A percentile compares a stretch with the other conserved stretches of the same genome.
phyloP scores from a whole-genome alignment of 2,329 filamentous ascomycete species.

The Epichloe aotearoae region DNA sequence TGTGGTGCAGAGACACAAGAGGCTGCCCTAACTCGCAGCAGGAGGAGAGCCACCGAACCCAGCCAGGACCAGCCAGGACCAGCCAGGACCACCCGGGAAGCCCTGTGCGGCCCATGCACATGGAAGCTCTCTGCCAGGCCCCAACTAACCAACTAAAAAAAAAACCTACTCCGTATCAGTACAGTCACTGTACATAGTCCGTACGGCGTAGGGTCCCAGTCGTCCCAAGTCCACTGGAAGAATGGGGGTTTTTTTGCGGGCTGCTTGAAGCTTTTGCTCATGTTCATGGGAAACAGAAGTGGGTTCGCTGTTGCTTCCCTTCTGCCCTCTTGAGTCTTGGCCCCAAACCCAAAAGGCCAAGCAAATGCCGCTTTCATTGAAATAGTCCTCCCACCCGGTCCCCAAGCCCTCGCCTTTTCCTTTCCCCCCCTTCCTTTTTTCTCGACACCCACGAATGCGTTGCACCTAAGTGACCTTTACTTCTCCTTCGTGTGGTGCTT shows the following conservation, averaged over 20 bases:
- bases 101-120: neutral
- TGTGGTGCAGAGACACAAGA: neutral
- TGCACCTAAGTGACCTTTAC: conserved; percentile 29
- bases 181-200: too few relatives aligned
- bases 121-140: too few relatives aligned
- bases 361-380: conserved; percentile 18
- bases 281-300: conserved; percentile 4
- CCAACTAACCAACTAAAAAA: too few relatives aligned
- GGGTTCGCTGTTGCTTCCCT: conserved; percentile 7
- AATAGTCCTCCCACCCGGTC: conserved; percentile 26
- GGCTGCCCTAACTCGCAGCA: too few relatives aligned
- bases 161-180: too few relatives aligned
- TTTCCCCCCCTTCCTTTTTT: conserved; percentile 21
- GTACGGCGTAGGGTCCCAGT: too few relatives aligned
- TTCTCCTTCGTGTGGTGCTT: conserved; percentile 34
- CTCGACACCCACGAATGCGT: conserved; percentile 36
- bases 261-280: conserved; percentile 1
- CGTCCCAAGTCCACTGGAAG: neutral
- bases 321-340: neutral
- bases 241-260: neutral
- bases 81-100: neutral
- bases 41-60: neutral
- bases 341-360: conserved; percentile 2
- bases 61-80: neutral
- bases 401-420: conserved; percentile 10